Evolutionary conservation across 495 filamentous ascomycete genomes (phyloP).

Genomic region (Xanthoparmelia taractica): DNA sequence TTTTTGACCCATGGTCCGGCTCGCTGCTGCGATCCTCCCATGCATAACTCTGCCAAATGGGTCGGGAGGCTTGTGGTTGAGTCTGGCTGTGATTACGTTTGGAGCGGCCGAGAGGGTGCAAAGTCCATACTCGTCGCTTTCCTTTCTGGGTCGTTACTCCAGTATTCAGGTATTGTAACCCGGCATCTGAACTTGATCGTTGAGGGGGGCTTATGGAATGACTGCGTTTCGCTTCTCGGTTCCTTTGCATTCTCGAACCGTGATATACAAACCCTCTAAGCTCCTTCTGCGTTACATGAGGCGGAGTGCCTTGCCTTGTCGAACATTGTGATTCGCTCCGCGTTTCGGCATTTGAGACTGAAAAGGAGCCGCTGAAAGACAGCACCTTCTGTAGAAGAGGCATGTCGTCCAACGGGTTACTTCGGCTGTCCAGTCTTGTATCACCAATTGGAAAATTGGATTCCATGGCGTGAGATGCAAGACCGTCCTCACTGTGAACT

Average conservation of each 20-base stretch:
- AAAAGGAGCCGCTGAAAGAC: not conserved
- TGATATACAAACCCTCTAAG: not conserved
- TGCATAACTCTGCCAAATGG: not conserved
- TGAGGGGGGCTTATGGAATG: not conserved
- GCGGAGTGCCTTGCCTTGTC: not conserved
- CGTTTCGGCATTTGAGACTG: not conserved
- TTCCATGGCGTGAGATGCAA: not conserved
- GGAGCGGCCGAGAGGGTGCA: not conserved
- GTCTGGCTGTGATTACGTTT: slow-evolving; percentile 5
- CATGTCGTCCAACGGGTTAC: not conserved
- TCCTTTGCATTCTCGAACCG: not conserved
- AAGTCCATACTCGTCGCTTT: not conserved
- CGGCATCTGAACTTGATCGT: slow-evolving; percentile 7
- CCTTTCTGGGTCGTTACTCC: not conserved
- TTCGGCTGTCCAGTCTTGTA: not conserved
- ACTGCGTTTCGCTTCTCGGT: not conserved
- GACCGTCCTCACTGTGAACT: not conserved
- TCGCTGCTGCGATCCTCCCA: not conserved
- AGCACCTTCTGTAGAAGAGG: not conserved
- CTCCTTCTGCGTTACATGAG: not conserved
- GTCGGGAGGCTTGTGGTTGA: not conserved
- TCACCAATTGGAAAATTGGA: not conserved
- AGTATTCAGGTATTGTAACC: not conserved
- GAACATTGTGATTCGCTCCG: not conserved
- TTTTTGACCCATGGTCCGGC: not conserved